Conservation (phyloP, 345 rosid species). For the Iberis pinnata region DNA sequence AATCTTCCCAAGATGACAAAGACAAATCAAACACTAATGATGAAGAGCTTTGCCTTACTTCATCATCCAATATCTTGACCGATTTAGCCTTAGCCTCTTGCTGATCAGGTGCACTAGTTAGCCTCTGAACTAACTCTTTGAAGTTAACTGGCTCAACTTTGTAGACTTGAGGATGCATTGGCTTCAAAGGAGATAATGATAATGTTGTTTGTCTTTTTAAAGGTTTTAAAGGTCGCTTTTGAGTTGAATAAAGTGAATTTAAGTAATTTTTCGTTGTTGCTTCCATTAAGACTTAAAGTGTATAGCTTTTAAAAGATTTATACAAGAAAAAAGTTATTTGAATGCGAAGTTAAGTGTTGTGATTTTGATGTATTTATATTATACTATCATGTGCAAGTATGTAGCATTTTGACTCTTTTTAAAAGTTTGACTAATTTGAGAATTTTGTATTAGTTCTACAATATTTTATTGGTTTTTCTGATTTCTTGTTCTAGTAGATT, state of each 20-base stretch:
- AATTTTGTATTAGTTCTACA: constrained; percentile 18
- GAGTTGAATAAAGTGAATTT: constrained; percentile 47
- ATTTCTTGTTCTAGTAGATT: not conserved
- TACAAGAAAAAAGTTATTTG: too few relatives aligned
- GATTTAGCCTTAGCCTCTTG: constrained; percentile 13
- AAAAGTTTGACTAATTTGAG: constrained; percentile 5
- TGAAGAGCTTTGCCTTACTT: constrained; percentile 12
- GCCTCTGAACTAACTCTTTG: constrained; percentile 76
- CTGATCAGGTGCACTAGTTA: constrained; percentile 49
- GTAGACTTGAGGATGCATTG: constrained; percentile 64
- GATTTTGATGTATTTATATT: constrained; percentile 4
- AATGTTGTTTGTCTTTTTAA: constrained; percentile 58
- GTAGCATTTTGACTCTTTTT: constrained; percentile 25
- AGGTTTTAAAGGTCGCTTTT: constrained; percentile 47
- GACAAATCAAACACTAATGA: constrained; percentile 8
- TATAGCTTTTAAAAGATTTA: not conserved
- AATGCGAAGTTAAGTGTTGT: not conserved
- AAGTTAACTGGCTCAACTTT: constrained; percentile 66
- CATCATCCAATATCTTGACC: constrained; percentile 1
- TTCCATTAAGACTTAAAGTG: constrained; percentile 11
- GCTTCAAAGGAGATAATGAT: constrained; percentile 38
- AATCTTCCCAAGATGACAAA: constrained; percentile 22
- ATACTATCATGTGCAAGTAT: constrained; percentile 5
- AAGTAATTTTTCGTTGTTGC: constrained; percentile 24
- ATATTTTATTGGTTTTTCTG: not conserved